phyloP scores from a whole-genome alignment of 257 asterid genomes.

The Galeopsis tetrahit region DNA sequence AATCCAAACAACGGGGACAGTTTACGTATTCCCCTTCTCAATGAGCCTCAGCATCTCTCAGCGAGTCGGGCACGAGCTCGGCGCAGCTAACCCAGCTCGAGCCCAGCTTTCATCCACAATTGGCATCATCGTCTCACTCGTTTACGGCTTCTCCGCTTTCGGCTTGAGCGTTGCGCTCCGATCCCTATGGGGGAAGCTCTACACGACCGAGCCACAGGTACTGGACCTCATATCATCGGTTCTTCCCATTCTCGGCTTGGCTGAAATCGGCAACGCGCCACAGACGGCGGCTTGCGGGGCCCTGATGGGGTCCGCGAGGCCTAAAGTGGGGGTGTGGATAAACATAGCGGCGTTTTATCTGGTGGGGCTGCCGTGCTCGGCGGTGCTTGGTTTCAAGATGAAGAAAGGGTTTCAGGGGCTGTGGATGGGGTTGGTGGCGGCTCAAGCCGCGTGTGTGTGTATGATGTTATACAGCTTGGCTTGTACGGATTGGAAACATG shows the following conservation, averaged over 20 bases:
- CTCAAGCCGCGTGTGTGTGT: conserved; percentile 56
- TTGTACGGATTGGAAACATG: conserved; percentile 75
- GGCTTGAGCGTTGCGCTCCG: conserved; percentile 53
- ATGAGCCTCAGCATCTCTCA: conserved; percentile 66
- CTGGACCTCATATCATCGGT: conserved; percentile 50
- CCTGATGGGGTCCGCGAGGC: conserved; percentile 78
- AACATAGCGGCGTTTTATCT: conserved; percentile 78
- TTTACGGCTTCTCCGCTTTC: conserved; percentile 54
- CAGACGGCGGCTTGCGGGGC: conserved; percentile 88
- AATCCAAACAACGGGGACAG: conserved; percentile 70
- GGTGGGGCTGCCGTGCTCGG: conserved; percentile 77
- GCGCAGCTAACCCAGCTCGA: conserved; percentile 58
- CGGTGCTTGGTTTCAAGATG: conserved; percentile 58
- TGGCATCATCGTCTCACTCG: conserved; percentile 46
- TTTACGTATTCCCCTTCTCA: conserved; percentile 69
- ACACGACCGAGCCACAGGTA: conserved; percentile 60
- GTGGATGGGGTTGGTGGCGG: conserved; percentile 82
- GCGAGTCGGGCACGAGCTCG: conserved; percentile 79
- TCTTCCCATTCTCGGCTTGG: conserved; percentile 73
- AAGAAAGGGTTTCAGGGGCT: conserved; percentile 68
- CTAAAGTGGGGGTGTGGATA: conserved; percentile 68
- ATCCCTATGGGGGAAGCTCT: conserved; percentile 60
- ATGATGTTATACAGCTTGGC: conserved; percentile 63
- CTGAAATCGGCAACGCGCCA: conserved; percentile 75
- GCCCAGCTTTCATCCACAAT: conserved; percentile 59